These are phyloP conservation scores for Pelagophyceae sp. DNA, from an alignment of 352 stramenopile genomes.

Conservation along the genomic window DNA sequence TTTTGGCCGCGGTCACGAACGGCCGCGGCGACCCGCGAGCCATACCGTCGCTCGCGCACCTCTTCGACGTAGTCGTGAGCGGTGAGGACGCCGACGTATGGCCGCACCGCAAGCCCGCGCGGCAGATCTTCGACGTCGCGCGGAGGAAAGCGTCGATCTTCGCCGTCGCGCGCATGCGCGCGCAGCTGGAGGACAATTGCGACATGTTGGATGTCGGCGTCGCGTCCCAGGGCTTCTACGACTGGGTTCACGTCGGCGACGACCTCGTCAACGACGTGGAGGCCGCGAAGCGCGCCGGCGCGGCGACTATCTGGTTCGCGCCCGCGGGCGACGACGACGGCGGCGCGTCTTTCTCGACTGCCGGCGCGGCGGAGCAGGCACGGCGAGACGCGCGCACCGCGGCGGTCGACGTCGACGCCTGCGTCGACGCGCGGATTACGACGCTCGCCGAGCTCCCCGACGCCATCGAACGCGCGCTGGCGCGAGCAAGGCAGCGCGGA, in stretches of 20 bases:
- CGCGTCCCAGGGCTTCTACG: conserved; percentile 32
- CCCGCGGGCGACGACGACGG: background rate
- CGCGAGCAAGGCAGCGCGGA: too few relatives aligned
- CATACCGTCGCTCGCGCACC: conserved; percentile 47
- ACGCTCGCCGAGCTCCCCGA: too few relatives aligned
- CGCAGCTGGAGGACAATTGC: conserved; percentile 12
- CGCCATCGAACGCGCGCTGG: too few relatives aligned
- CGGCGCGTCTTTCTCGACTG: too few relatives aligned
- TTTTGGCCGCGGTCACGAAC: conserved; percentile 50
- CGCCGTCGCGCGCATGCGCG: background rate
- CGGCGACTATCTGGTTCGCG: conserved; percentile 47
- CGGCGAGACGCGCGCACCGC: too few relatives aligned
- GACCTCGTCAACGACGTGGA: conserved; percentile 51
- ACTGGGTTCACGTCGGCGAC: conserved; percentile 52
- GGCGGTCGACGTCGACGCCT: too few relatives aligned
- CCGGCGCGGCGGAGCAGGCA: too few relatives aligned
- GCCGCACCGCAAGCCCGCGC: conserved; percentile 51
- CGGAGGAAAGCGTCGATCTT: background rate
- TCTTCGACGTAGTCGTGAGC: conserved; percentile 51
- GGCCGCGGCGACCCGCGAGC: conserved; percentile 42
- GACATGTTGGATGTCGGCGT: background rate
- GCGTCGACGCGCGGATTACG: too few relatives aligned
- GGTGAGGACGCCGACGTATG: conserved; percentile 50
- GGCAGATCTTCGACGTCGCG: conserved; percentile 40
- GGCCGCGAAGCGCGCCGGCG: conserved; percentile 37